phyloP scores from a whole-genome alignment of 768 basidiomycete species.

The Fomitopsis serialis region DNA sequence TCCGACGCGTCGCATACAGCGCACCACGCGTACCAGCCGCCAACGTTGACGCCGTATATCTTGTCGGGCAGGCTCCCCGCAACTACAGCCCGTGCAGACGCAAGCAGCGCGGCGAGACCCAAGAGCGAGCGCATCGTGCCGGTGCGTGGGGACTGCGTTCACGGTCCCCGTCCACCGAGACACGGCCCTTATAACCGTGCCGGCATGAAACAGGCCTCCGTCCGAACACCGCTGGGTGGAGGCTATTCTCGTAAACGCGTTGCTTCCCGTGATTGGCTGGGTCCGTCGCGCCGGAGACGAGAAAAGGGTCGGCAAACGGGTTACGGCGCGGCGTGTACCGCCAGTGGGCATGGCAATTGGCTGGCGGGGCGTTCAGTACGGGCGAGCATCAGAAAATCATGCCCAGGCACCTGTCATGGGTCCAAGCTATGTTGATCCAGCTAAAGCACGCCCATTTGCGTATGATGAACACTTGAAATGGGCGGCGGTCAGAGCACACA shows the following conservation, averaged over 20 bases:
- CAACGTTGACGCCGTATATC: slow-evolving; percentile 69
- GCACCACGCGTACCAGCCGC: slow-evolving; percentile 46
- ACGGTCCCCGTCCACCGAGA: neutral
- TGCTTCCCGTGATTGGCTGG: neutral
- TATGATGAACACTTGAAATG: neutral
- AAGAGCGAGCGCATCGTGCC: neutral
- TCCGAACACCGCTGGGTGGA: neutral
- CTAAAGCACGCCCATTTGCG: neutral
- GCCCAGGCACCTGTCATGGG: neutral
- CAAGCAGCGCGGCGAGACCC: slow-evolving; percentile 1
- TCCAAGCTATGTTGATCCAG: neutral
- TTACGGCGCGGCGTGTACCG: no score
- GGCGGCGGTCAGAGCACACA: no score
- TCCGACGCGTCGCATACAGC: neutral
- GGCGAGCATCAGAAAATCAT: neutral
- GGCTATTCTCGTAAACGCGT: neutral
- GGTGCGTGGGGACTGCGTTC: neutral
- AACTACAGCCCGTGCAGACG: neutral
- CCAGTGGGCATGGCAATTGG: no score
- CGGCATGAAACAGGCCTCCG: neutral
- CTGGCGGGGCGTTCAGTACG: no score
- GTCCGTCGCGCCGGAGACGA: neutral
- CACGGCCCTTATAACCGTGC: neutral
- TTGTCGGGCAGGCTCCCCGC: slow-evolving; percentile 29
- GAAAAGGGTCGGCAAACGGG: neutral